Percentiles rank a stretch among this genome's conserved stretches.
Evolutionary conservation across 2,329 filamentous ascomycete genomes (phyloP).

Genomic region (Alternaria conjuncta): DNA sequence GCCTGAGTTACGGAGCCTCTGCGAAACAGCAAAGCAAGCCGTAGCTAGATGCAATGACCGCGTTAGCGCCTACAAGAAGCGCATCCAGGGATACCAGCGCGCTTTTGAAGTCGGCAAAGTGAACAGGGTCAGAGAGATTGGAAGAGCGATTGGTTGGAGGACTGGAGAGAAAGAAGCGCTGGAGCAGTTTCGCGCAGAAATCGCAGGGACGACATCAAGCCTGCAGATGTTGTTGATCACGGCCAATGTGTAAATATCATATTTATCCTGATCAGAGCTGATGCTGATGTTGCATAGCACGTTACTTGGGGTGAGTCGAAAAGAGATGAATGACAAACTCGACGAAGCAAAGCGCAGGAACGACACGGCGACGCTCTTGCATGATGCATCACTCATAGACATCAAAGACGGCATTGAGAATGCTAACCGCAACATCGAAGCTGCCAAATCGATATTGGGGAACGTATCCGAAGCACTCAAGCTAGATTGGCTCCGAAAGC

Average conservation of each 20-base stretch:
- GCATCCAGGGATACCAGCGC: neutral
- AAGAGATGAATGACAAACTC: neutral
- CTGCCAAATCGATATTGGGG: neutral
- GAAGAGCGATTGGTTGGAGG: constrained; percentile 15
- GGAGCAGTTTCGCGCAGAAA: constrained; percentile 16
- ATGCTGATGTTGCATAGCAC: neutral
- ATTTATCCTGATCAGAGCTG: neutral
- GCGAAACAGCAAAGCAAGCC: neutral
- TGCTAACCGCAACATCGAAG: neutral
- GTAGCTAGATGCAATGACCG: neutral
- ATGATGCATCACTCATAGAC: neutral
- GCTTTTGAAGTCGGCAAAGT: neutral
- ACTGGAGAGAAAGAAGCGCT: constrained; percentile 18
- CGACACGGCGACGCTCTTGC: neutral
- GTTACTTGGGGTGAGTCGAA: neutral
- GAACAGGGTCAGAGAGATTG: constrained; percentile 5
- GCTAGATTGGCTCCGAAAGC: neutral
- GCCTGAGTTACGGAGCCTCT: neutral
- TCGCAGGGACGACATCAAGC: constrained; percentile 7
- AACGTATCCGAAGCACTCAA: neutral
- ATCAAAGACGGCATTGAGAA: neutral
- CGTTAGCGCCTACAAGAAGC: neutral
- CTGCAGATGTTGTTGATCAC: constrained; percentile 14
- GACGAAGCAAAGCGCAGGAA: neutral
- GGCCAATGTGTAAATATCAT: neutral